A percentile compares a stretch with the other conserved stretches of the same genome.
Evolutionary conservation across 2,329 filamentous ascomycete species (phyloP).

Genomic region (Cytospora chrysosperma): DNA sequence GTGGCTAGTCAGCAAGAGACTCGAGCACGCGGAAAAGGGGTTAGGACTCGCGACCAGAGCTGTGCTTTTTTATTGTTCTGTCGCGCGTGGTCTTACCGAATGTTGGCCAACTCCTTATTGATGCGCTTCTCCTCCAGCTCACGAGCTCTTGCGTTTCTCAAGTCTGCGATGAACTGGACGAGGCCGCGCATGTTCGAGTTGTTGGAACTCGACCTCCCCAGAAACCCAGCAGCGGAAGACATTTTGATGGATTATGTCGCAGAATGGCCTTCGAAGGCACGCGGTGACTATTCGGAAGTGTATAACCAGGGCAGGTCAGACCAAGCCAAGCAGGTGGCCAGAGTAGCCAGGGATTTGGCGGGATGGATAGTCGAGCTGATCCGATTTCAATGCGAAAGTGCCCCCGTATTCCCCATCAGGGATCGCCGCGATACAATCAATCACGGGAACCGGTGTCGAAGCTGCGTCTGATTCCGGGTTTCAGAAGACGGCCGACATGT

Average conservation of each 20-base stretch:
- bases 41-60: neutral
- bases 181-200: slow-evolving; percentile 75
- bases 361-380: slow-evolving; percentile 18
- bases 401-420: slow-evolving; percentile 19
- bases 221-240: slow-evolving; percentile 58
- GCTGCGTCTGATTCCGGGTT: slow-evolving; percentile 1
- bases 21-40: neutral
- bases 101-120: slow-evolving; percentile 99
- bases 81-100: slow-evolving; percentile 53
- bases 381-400: slow-evolving; percentile 18
- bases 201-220: slow-evolving; percentile 64
- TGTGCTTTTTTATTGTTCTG: no score
- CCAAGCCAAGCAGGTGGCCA: neutral
- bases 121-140: slow-evolving; percentile 98
- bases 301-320: no score
- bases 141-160: slow-evolving; percentile 89
- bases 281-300: neutral
- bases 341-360: neutral
- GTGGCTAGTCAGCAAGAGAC: slow-evolving; percentile 16
- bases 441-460: neutral
- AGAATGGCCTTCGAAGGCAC: neutral
- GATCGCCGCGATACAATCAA: slow-evolving; percentile 13
- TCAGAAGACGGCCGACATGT: slow-evolving; percentile 17
- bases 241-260: slow-evolving; percentile 39
- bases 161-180: slow-evolving; percentile 96